Percentiles rank a stretch among this genome's conserved stretches.
Evolutionary conservation across 2,329 filamentous ascomycete species (phyloP).

Genomic region (Mycocentrospora acerina): DNA sequence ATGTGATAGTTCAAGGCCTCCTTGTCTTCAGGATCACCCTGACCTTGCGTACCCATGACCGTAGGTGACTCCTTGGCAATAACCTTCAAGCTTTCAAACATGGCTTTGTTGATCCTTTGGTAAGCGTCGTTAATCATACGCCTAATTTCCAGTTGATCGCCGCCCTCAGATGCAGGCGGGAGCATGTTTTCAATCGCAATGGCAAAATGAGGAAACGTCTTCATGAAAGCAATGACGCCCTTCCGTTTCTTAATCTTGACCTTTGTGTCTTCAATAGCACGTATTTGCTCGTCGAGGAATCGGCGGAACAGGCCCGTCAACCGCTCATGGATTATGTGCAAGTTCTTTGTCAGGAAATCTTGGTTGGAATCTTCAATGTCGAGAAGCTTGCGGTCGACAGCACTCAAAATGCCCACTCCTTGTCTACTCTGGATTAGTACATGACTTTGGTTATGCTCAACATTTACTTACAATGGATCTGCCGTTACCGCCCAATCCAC

Average conservation of each 20-base stretch:
- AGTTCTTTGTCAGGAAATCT: conserved; percentile 77
- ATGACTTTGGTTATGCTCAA: background rate
- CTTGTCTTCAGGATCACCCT: conserved; percentile 79
- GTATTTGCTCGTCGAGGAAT: conserved; percentile 92
- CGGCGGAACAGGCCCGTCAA: conserved; percentile 77
- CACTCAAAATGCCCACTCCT: conserved; percentile 82
- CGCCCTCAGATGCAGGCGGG: conserved; percentile 50
- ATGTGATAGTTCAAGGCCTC: conserved; percentile 97
- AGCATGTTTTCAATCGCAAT: conserved; percentile 83
- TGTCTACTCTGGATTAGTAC: conserved; percentile 59
- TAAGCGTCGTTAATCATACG: conserved; percentile 85
- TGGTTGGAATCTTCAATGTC: conserved; percentile 89
- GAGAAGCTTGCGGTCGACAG: conserved; percentile 75
- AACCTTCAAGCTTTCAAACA: conserved; percentile 96
- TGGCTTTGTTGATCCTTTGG: conserved; percentile 82
- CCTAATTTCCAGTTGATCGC: conserved; percentile 65
- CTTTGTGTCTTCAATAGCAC: conserved; percentile 95
- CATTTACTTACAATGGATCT: conserved; percentile 72
- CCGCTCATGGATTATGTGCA: conserved; percentile 77
- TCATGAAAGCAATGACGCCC: conserved; percentile 93
- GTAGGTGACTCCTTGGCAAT: conserved; percentile 73
- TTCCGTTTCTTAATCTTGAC: conserved; percentile 99
- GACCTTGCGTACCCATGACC: conserved; percentile 54
- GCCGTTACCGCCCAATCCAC: conserved; percentile 80
- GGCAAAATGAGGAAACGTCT: conserved; percentile 87